Evolutionary conservation across 1,284 basidiomycete genomes (phyloP).

Genomic region (Stygiomarasmius scandens): DNA sequence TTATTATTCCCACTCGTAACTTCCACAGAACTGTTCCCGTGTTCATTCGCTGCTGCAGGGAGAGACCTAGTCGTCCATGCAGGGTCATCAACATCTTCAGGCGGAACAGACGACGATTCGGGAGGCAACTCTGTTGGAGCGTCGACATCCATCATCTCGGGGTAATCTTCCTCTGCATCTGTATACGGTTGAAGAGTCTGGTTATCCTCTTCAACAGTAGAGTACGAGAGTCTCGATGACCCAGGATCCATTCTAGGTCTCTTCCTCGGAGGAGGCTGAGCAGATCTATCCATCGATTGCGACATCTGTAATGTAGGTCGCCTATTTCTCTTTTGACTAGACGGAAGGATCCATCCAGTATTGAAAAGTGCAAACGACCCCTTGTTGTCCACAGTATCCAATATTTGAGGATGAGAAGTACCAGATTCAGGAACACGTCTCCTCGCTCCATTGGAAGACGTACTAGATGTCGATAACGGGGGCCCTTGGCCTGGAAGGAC

Average conservation of each 20-base stretch:
- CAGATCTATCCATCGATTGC: conserved; percentile 39
- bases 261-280: conserved; percentile 51
- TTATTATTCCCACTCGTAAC: neutral
- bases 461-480: neutral
- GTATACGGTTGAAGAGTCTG: conserved; percentile 36
- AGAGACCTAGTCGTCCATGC: neutral
- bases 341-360: conserved; percentile 85
- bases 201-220: conserved; percentile 51
- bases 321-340: conserved; percentile 65
- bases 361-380: conserved; percentile 86
- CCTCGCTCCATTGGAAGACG: conserved; percentile 15
- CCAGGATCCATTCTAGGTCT: conserved; percentile 42
- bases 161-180: neutral
- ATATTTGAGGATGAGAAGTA: conserved; percentile 44
- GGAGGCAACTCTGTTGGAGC: conserved; percentile 20
- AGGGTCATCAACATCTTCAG: neutral
- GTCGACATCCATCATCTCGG: conserved; percentile 29
- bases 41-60: conserved; percentile 5
- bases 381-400: conserved; percentile 71
- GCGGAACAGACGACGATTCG: neutral
- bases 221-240: conserved; percentile 52
- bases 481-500: conserved; percentile 9
- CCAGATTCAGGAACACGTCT: conserved; percentile 28
- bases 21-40: conserved; percentile 6
- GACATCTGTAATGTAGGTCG: conserved; percentile 29